These are phyloP conservation scores for Halophytophthora batemanensis DNA, from an alignment of 352 stramenopile genomes.

Conservation along the genomic window DNA sequence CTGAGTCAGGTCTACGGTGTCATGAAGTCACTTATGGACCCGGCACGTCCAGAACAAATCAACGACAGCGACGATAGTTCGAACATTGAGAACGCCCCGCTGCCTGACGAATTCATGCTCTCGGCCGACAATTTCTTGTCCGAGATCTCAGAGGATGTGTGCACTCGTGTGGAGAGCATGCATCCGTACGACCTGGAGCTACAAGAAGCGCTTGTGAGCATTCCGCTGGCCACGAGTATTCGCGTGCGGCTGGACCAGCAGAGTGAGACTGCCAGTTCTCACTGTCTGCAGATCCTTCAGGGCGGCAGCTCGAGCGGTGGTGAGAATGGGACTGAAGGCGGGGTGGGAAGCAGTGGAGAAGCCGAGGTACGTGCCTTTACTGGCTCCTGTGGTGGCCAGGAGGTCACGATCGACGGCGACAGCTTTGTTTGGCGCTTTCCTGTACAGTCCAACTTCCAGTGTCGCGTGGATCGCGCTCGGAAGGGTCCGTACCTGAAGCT, in stretches of 20 bases:
- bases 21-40: conserved; percentile 80
- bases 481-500: conserved; percentile 89
- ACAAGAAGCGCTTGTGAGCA: conserved; percentile 76
- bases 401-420: conserved; percentile 85
- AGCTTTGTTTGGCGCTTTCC: conserved; percentile 87
- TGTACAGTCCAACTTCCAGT: conserved; percentile 88
- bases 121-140: conserved; percentile 87
- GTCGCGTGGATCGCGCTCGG: conserved; percentile 76
- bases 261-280: conserved; percentile 82
- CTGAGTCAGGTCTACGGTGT: conserved; percentile 84
- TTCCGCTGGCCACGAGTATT: conserved; percentile 81
- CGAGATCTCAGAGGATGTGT: conserved; percentile 81
- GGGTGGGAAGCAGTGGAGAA: conserved; percentile 40
- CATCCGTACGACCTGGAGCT: conserved; percentile 84
- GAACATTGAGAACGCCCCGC: conserved; percentile 6
- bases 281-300: conserved; percentile 86
- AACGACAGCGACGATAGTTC: background rate
- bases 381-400: conserved; percentile 70
- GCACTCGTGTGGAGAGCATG: conserved; percentile 69
- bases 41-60: conserved; percentile 17
- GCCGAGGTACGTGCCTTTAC: conserved; percentile 86
- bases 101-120: conserved; percentile 86
- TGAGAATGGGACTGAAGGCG: conserved; percentile 47
- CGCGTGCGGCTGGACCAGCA: conserved; percentile 70
- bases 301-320: conserved; percentile 31